Conservation (phyloP, 306 rosid genomes). For the Arachis stenosperma region DNA sequence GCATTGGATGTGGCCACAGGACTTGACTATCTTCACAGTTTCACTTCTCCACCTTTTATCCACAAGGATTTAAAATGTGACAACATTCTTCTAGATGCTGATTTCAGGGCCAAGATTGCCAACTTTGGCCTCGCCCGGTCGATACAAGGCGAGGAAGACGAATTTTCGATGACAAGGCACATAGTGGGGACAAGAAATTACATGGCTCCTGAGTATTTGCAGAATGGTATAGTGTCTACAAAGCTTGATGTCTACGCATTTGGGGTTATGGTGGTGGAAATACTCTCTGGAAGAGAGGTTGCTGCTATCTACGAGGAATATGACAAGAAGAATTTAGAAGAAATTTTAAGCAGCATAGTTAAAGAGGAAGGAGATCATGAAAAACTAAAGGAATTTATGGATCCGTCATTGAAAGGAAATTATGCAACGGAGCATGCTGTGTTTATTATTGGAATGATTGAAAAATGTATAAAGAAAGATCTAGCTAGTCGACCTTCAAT, state of each 20-base stretch:
- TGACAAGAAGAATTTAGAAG: slow-evolving; percentile 8
- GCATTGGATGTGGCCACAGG: slow-evolving; percentile 69
- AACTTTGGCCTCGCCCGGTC: slow-evolving; percentile 60
- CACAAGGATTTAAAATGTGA: slow-evolving; percentile 67
- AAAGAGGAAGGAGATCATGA: slow-evolving; percentile 40
- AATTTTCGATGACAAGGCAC: slow-evolving; percentile 61
- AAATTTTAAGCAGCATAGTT: slow-evolving; percentile 34
- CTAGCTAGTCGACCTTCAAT: slow-evolving; percentile 57
- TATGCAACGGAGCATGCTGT: slow-evolving; percentile 62
- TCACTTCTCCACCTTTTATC: slow-evolving; percentile 62
- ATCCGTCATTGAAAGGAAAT: slow-evolving; percentile 49
- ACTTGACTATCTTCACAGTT: slow-evolving; percentile 70
- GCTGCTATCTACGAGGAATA: slow-evolving; percentile 30
- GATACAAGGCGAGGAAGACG: slow-evolving; percentile 47
- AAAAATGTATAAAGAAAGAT: slow-evolving; percentile 56
- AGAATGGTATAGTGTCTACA: slow-evolving; percentile 65
- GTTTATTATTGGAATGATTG: slow-evolving; percentile 42
- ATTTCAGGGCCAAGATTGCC: slow-evolving; percentile 63
- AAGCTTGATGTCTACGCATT: slow-evolving; percentile 75
- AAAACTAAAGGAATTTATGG: slow-evolving; percentile 51
- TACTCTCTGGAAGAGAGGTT: slow-evolving; percentile 62
- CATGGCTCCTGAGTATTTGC: slow-evolving; percentile 79
- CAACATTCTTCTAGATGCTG: slow-evolving; percentile 60
- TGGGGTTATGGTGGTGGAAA: slow-evolving; percentile 62
- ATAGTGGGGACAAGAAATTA: slow-evolving; percentile 77